Evolutionary conservation across 2,329 filamentous ascomycete species (phyloP).

Genomic region (Fusarium guadeloupense): DNA sequence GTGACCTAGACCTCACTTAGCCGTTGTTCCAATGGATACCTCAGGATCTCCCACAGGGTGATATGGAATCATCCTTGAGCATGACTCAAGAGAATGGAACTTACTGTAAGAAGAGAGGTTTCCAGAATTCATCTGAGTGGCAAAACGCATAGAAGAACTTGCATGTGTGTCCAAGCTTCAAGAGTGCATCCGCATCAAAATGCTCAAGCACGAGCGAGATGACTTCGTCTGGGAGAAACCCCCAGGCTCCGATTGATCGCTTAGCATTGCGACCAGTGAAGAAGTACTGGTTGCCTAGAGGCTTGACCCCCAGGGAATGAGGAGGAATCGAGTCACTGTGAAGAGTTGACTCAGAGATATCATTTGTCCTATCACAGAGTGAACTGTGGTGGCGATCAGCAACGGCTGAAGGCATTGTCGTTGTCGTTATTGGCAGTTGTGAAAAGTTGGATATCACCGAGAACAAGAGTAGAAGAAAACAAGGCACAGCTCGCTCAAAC

Average conservation of each 20-base stretch:
- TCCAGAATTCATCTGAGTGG: conserved; percentile 88
- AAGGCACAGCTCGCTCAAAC: not conserved
- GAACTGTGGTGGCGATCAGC: conserved; percentile 23
- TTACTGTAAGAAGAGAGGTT: conserved; percentile 84
- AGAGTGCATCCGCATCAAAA: conserved; percentile 70
- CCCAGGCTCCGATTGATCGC: conserved; percentile 70
- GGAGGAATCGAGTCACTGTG: conserved; percentile 66
- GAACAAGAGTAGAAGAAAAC: not conserved
- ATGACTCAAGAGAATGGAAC: conserved; percentile 51
- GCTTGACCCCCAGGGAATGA: conserved; percentile 87
- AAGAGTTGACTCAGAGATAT: conserved; percentile 40
- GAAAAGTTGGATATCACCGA: not conserved
- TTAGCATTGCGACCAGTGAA: conserved; percentile 73
- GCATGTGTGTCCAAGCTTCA: conserved; percentile 78
- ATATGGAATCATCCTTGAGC: not conserved
- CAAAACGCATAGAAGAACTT: conserved; percentile 88
- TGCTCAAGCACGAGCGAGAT: conserved; percentile 79
- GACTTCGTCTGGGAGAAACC: conserved; percentile 80
- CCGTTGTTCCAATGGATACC: conserved; percentile 7
- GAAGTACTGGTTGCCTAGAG: conserved; percentile 83
- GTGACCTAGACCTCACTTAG: conserved; percentile 41
- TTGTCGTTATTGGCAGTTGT: not conserved
- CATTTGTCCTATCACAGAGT: conserved; percentile 36
- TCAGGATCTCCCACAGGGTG: conserved; percentile 2
- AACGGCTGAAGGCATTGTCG: conserved; percentile 36